Conservation (phyloP, 2,329 filamentous ascomycete species). For the Paraphoma sp. region DNA sequence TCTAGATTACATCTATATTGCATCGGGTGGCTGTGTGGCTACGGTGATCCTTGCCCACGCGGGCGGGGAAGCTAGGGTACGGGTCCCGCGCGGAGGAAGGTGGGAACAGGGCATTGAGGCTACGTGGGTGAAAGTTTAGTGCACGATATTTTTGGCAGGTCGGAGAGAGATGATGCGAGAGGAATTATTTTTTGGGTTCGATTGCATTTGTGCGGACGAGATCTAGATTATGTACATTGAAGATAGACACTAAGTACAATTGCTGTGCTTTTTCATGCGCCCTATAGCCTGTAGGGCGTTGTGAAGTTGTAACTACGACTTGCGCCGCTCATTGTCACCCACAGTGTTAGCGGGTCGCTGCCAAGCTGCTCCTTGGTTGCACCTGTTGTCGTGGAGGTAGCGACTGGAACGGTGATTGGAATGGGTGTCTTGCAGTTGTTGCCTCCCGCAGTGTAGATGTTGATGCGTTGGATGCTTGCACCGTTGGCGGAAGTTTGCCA, state of each 20-base stretch:
- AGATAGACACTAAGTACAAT: not conserved
- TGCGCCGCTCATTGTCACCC: slow-evolving; percentile 47
- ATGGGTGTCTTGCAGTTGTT: slow-evolving; percentile 61
- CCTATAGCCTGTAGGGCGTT: slow-evolving; percentile 32
- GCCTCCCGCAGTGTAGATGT: slow-evolving; percentile 53
- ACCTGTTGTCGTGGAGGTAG: slow-evolving; percentile 52
- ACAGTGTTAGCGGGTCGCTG: slow-evolving; percentile 49
- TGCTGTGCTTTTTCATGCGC: slow-evolving; percentile 1
- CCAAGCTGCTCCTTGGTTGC: slow-evolving; percentile 61
- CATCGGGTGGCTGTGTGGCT: not conserved
- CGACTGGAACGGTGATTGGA: slow-evolving; percentile 61
- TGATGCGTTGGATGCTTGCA: slow-evolving; percentile 58
- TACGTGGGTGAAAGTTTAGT: no score
- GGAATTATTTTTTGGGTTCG: no score
- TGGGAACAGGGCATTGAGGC: no score
- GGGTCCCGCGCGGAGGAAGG: no score
- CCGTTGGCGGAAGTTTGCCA: slow-evolving; percentile 54
- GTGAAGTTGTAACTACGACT: slow-evolving; percentile 44
- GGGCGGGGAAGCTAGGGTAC: no score
- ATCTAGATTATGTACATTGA: slow-evolving; percentile 12
- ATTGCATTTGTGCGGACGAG: not conserved
- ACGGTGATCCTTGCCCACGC: no score
- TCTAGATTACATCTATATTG: not conserved
- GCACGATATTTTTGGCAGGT: no score
- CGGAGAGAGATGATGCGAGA: no score